Evolutionary conservation across 164 flowering plant species (phyloP).

Genomic region (Nymphaea thermarum): DNA sequence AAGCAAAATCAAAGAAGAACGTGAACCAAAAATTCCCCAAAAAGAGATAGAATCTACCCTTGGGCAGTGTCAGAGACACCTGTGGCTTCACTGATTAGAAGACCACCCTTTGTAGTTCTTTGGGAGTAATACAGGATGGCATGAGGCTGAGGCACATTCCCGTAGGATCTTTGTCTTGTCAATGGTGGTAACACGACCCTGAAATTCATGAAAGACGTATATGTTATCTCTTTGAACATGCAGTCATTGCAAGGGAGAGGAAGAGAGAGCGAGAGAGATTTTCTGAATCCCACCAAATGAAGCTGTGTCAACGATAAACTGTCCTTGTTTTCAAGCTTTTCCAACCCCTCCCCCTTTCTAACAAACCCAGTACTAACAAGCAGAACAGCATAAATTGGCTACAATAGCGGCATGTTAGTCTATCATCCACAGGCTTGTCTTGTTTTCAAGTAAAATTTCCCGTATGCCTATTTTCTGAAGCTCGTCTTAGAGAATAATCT

Average conservation of each 20-base stretch:
- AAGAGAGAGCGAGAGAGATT: too few relatives aligned
- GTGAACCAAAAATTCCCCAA: not conserved
- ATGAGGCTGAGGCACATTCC: constrained; percentile 20
- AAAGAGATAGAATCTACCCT: constrained; percentile 13
- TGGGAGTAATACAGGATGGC: constrained; percentile 25
- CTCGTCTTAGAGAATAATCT: too few relatives aligned
- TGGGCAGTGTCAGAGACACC: constrained; percentile 23
- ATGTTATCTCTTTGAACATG: not conserved
- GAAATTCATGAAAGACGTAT: not conserved
- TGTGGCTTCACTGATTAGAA: constrained; percentile 16
- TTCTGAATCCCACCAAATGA: not conserved
- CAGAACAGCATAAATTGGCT: too few relatives aligned
- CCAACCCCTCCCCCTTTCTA: not conserved
- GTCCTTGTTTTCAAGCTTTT: not conserved
- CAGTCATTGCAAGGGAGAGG: too few relatives aligned
- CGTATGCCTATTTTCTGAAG: too few relatives aligned
- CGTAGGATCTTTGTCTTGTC: constrained; percentile 18
- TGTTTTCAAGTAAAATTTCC: too few relatives aligned
- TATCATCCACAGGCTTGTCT: too few relatives aligned
- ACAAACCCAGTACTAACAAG: too few relatives aligned
- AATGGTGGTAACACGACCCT: constrained; percentile 25
- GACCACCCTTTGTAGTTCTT: constrained; percentile 14
- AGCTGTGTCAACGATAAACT: not conserved
- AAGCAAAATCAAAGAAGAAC: not conserved
- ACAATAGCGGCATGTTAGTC: too few relatives aligned